A percentile compares a stretch with the other conserved stretches of the same genome.
These are phyloP conservation scores for Trichopus zeylanicus DNA, from an alignment of 116 monocot genomes.

Conservation along the genomic window DNA sequence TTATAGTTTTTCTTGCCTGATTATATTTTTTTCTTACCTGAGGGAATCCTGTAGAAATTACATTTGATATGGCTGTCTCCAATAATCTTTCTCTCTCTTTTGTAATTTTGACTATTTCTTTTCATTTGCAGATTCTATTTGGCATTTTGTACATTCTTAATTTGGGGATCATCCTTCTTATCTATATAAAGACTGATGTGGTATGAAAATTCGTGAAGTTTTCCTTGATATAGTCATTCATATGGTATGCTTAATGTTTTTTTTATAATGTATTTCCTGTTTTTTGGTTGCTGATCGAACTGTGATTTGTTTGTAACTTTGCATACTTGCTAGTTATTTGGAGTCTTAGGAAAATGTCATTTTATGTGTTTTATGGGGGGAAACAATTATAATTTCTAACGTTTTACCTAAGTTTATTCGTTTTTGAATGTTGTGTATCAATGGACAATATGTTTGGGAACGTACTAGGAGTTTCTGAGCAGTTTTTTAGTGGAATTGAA, in stretches of 20 bases:
- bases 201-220: conserved; percentile 27
- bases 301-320: too few relatives aligned
- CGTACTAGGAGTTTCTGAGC: too few relatives aligned
- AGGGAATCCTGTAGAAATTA: too few relatives aligned
- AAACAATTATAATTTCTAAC: not conserved
- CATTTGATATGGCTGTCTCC: too few relatives aligned
- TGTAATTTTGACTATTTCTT: not conserved
- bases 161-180: conserved; percentile 51
- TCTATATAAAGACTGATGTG: conserved; percentile 74
- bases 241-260: not conserved
- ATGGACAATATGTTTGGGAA: too few relatives aligned
- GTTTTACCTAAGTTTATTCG: too few relatives aligned
- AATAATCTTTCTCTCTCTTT: not conserved
- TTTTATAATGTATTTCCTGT: not conserved
- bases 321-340: not conserved
- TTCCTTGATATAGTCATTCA: not conserved
- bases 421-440: too few relatives aligned
- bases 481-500: too few relatives aligned
- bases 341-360: not conserved
- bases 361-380: not conserved
- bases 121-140: conserved; percentile 81
- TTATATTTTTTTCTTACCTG: too few relatives aligned
- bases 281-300: not conserved
- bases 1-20: too few relatives aligned
- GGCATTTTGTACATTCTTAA: conserved; percentile 80